Evolutionary conservation across 108 stramenopile species (phyloP), one percentile per base, ranked within the genome.

Genomic region (Epipyxis sp.): DNA sequence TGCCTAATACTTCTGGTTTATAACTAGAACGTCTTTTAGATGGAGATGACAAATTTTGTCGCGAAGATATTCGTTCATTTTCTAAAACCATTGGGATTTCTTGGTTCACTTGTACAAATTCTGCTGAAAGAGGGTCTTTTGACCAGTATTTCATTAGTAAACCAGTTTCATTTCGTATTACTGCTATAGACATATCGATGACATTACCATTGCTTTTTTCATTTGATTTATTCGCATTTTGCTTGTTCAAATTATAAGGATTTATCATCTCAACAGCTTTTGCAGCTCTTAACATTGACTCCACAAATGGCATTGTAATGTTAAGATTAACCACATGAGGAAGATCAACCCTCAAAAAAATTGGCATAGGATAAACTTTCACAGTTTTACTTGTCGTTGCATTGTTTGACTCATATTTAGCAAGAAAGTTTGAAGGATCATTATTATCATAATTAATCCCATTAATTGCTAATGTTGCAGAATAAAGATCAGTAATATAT

Each of bases 101-200:
- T 50, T 50, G 46, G 6, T 50, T 50, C 13, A 13, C 20, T 6
- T 50, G 13, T 13, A 50, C 46, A 50, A 13, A 6, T 6, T 50
- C 46, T 50, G 20, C 13, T 20, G 6, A 6, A 50, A 50, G 46
- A 50, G 46, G 46, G 6, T 50, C 46, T 20, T 50, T 20, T 13
- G 13, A 50, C 61, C 61, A 65, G 35, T 65, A 65, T 35, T 25
- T 16, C 3, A 65, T 65, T 6, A 32, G 61, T 25, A 65, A 13
- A 37, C 61, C 61, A 16, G 35, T 6, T 13, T 65, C 61, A 65
- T 65, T 65, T 16, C 61, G 61, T 32, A 65, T 65, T 6, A 65
- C 27, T 10, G 34, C 3, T 25, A 57, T 57, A 16, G 54, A 57
- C 20, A 25, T 20, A 16, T 57, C 54, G 20, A 16, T 20, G 16